A percentile compares a stretch with the other conserved stretches of the same genome.
These are phyloP conservation scores for Blastobotrys americana DNA, from an alignment of 805 yeast genomes.

Conservation along the genomic window DNA sequence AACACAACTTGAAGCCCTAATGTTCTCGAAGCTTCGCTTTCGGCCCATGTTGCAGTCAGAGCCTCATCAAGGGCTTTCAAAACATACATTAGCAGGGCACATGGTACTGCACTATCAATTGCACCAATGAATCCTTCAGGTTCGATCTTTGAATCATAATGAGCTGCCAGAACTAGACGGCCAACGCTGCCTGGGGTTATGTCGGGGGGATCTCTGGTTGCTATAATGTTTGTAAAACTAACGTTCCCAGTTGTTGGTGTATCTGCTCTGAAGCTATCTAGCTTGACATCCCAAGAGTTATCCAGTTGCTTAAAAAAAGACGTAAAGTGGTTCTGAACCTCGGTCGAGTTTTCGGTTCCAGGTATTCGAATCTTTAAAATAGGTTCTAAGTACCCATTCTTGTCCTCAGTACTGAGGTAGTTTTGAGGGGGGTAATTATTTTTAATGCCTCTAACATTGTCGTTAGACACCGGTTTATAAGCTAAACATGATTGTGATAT, in stretches of 20 bases:
- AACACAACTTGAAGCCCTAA: constrained; percentile 43
- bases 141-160: constrained; percentile 44
- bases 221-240: constrained; percentile 30
- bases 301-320: constrained; percentile 28
- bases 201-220: constrained; percentile 23
- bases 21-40: not conserved
- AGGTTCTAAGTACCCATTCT: constrained; percentile 25
- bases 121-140: constrained; percentile 58
- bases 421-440: constrained; percentile 11
- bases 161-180: constrained; percentile 42
- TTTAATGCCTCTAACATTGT: constrained; percentile 3
- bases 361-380: constrained; percentile 34
- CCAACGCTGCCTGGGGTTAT: constrained; percentile 18
- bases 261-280: constrained; percentile 30
- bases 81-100: constrained; percentile 43
- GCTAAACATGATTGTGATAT: no score
- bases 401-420: constrained; percentile 15
- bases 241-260: constrained; percentile 34
- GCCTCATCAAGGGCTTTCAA: constrained; percentile 30
- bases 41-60: constrained; percentile 20
- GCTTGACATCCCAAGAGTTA: constrained; percentile 22
- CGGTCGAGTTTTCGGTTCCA: constrained; percentile 36
- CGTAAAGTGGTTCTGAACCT: constrained; percentile 34
- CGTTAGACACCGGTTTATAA: not conserved
- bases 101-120: constrained; percentile 52